Base-by-base conservation (phyloP, 805 yeast genomes). In the Yarrowia hollandica region DNA sequence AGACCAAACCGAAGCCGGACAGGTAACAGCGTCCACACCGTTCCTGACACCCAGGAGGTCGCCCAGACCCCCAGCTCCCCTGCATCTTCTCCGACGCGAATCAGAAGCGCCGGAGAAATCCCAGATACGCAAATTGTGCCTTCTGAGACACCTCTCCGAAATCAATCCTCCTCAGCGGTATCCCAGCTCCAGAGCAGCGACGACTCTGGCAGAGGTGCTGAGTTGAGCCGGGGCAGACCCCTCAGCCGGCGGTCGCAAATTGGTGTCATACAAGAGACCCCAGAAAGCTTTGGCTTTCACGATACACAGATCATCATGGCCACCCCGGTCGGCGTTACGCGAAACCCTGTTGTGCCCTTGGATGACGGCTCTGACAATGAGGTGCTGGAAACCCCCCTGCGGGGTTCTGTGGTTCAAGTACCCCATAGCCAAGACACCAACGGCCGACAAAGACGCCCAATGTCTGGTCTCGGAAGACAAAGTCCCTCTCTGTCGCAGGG, bases 51-150 rank as follows among this genome's bases (percentile, higher is more conserved):
- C 4, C 54, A 44, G 26, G 37, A 30, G 10, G 37, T 44, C 26
- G n/a, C 35, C 3, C 54, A 30, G 14, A 15, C 31, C 0, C 48
- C 30, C n/a, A 26, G 16, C 7, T 44, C 48, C 7, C 54, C 54
- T 30, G 14, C 28, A n/a, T 30, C 54, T 19, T 30, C 54, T 14
- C 52, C 52, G 4, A 19, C 25, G 9, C 37, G 11, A n/a, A 18
- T 28, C 23, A 28, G 23, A 44, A n/a, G n/a, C n/a, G 9, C 2
- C 25, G 37, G 5, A 4, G 11, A 15, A 1, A n/a, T 44, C 12
- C 54, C 54, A n/a, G 54, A 44, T n/a, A 44, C 54, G 7, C 54
- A 44, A 30, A 22, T 44, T 3, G n/a, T 44, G 54, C 37, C 37
- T 3, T 21, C 28, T 4, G 54, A 44, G 28, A 44, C 33, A 1